Percentiles rank a stretch among this genome's conserved stretches.
Evolutionary conservation across 2,329 filamentous ascomycete genomes (phyloP).

Genomic region (Aureobasidium subglaciale): DNA sequence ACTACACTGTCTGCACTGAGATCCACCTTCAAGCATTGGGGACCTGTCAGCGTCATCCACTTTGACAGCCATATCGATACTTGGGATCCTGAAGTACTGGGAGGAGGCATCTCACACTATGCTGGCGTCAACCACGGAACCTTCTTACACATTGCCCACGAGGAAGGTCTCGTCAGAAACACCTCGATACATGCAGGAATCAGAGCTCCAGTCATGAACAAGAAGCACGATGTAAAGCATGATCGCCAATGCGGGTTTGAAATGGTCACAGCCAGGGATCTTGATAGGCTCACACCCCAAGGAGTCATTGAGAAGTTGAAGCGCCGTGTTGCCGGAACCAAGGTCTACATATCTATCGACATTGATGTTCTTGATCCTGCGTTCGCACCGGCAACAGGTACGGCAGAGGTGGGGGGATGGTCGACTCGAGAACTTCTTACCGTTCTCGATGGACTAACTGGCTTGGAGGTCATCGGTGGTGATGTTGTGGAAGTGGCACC

Average conservation of each 20-base stretch:
- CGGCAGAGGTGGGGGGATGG: conserved; percentile 56
- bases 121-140: conserved; percentile 57
- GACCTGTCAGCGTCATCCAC: conserved; percentile 50
- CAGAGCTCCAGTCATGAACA: conserved; percentile 45
- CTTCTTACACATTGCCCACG: conserved; percentile 55
- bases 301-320: conserved; percentile 45
- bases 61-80: conserved; percentile 52
- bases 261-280: conserved; percentile 49
- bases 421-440: conserved; percentile 52
- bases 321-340: conserved; percentile 43
- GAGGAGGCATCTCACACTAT: conserved; percentile 54
- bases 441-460: conserved; percentile 52
- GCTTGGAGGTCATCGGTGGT: conserved; percentile 51
- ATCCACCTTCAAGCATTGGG: conserved; percentile 46
- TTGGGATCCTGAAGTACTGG: conserved; percentile 49
- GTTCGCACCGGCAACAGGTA: conserved; percentile 52
- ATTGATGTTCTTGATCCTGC: conserved; percentile 53
- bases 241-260: conserved; percentile 54
- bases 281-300: conserved; percentile 42
- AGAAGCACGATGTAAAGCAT: conserved; percentile 47
- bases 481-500: conserved; percentile 57
- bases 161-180: conserved; percentile 53
- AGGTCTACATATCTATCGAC: conserved; percentile 51
- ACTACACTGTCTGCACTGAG: conserved; percentile 48
- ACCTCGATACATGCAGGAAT: conserved; percentile 57